phyloP scores from a whole-genome alignment of 768 basidiomycete genomes.

The Udeniomyces megalosporus region DNA sequence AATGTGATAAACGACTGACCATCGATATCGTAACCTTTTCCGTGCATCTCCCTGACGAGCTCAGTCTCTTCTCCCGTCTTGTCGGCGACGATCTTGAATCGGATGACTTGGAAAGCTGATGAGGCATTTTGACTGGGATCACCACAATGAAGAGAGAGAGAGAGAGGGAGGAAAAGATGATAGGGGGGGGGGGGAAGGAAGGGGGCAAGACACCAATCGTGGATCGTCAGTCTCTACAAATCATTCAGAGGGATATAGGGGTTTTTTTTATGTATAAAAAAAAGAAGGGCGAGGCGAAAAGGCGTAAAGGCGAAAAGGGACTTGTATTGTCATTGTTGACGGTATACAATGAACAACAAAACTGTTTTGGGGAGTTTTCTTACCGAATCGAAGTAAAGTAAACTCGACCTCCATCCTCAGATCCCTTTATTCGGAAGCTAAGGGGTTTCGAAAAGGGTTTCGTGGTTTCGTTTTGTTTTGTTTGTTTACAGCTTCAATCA shows the following conservation, averaged over 20 bases:
- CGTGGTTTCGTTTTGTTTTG: background rate
- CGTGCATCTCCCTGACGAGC: slow-evolving; percentile 12
- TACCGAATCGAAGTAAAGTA: slow-evolving; percentile 16
- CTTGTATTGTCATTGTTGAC: background rate
- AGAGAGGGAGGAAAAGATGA: background rate
- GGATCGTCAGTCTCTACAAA: background rate
- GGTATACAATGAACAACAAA: no score
- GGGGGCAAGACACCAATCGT: no score
- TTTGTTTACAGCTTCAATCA: background rate
- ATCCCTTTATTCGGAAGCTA: slow-evolving; percentile 8
- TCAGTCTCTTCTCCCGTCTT: slow-evolving; percentile 8
- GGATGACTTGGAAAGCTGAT: slow-evolving; percentile 14
- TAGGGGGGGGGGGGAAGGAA: background rate
- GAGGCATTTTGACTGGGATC: background rate
- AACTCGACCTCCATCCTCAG: background rate
- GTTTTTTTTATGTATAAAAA: background rate
- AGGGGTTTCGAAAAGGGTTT: background rate
- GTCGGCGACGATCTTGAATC: slow-evolving; percentile 13
- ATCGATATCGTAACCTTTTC: slow-evolving; percentile 13
- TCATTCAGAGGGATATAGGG: background rate
- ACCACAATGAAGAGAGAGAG: background rate
- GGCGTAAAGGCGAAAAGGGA: background rate
- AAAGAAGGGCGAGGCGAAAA: background rate
- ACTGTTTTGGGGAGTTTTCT: no score
- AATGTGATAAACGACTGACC: no score